Evolutionary conservation across 306 rosid genomes (phyloP).

Genomic region (Citrullus amarus): DNA sequence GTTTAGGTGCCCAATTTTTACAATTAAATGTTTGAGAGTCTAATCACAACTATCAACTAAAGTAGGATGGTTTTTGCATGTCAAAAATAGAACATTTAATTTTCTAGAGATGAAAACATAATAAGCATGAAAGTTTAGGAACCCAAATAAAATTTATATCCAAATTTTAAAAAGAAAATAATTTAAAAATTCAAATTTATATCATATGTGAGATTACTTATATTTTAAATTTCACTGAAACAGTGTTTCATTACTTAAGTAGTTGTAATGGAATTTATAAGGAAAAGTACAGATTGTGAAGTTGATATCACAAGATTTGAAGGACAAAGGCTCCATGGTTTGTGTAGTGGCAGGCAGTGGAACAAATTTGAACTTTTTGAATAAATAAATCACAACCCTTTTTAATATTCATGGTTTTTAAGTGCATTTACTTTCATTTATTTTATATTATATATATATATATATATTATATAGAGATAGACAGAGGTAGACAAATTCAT

Average conservation of each 20-base stretch:
- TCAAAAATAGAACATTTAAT: no score
- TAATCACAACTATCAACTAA: no score
- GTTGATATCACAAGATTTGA: neutral
- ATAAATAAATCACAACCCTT: neutral
- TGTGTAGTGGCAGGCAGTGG: constrained; percentile 5
- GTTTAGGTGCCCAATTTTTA: no score
- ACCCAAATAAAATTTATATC: no score
- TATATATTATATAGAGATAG: no score
- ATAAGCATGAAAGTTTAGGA: neutral
- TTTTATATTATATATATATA: no score
- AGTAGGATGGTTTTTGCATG: no score
- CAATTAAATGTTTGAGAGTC: no score
- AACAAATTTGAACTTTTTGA: constrained; percentile 2
- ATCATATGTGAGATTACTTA: neutral
- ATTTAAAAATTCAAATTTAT: neutral
- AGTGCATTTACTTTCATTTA: no score
- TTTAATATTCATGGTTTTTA: no score
- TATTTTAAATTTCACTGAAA: neutral
- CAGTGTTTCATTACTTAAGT: neutral
- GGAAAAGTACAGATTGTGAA: neutral
- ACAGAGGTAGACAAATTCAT: no score
- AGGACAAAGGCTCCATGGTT: neutral
- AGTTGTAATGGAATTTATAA: neutral
- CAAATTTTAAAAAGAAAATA: neutral
- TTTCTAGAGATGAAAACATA: neutral